phyloP scores from a whole-genome alignment of 768 basidiomycete species.

The Amylocystis lapponica region DNA sequence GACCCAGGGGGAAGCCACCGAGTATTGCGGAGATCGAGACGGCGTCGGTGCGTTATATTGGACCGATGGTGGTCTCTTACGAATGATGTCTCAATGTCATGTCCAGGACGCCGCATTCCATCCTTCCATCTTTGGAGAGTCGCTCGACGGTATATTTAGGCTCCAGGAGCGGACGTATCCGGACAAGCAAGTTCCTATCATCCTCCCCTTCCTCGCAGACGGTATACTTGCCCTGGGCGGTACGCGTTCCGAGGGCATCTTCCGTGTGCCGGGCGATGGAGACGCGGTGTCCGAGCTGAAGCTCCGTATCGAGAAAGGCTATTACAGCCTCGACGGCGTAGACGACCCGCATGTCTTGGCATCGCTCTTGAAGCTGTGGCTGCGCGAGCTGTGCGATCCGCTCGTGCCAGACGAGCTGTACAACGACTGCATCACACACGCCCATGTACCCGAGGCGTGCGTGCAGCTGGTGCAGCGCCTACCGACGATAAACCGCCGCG shows the following conservation, averaged over 20 bases:
- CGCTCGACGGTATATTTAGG: conserved; percentile 76
- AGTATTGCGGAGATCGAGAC: conserved; percentile 84
- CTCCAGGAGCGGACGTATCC: conserved; percentile 86
- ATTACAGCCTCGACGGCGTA: conserved; percentile 84
- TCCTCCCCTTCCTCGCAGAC: conserved; percentile 89
- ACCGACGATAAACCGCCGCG: conserved; percentile 82
- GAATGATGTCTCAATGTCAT: too few relatives aligned
- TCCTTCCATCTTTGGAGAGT: conserved; percentile 90
- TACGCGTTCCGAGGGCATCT: conserved; percentile 82
- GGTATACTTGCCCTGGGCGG: conserved; percentile 89
- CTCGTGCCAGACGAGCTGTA: conserved; percentile 88
- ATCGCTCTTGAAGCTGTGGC: conserved; percentile 88
- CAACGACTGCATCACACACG: conserved; percentile 76
- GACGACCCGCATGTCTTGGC: conserved; percentile 90
- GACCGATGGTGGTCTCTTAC: background rate
- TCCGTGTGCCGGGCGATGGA: conserved; percentile 86
- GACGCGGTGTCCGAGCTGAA: conserved; percentile 87
- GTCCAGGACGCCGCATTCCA: conserved; percentile 86
- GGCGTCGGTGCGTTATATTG: conserved; percentile 51
- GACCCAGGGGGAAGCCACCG: conserved; percentile 81
- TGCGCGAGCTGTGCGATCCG: conserved; percentile 89
- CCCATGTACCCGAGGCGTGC: conserved; percentile 63
- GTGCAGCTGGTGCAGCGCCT: conserved; percentile 70
- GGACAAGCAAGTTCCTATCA: conserved; percentile 79
- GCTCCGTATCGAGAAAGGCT: conserved; percentile 84